Evolutionary conservation across 306 rosid species (phyloP).

Genomic region (Coriaria nepalensis): DNA sequence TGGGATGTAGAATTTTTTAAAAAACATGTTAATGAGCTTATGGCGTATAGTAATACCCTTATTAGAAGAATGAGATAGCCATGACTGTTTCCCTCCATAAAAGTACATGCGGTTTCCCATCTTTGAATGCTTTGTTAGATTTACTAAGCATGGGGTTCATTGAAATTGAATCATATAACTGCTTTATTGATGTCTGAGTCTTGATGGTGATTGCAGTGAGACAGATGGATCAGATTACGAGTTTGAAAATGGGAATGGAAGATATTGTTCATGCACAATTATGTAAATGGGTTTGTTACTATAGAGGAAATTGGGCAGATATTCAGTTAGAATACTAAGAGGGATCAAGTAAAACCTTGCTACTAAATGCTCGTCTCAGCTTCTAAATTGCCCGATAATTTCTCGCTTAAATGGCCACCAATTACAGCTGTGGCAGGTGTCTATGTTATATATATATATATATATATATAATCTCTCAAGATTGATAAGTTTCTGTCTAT

Average conservation of each 20-base stretch:
- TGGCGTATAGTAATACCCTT: too few species aligned
- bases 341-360: conserved; percentile 14
- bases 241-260: conserved; percentile 61
- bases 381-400: not conserved
- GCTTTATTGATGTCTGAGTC: conserved; percentile 24
- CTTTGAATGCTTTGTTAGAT: not conserved
- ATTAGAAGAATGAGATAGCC: too few species aligned
- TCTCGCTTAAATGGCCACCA: too few species aligned
- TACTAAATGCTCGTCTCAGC: conserved; percentile 9
- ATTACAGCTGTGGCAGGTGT: too few species aligned
- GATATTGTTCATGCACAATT: conserved; percentile 67
- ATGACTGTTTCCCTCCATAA: too few species aligned
- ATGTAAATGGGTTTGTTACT: conserved; percentile 44
- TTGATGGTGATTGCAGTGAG: conserved; percentile 54
- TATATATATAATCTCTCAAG: too few species aligned
- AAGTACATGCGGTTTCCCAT: too few species aligned
- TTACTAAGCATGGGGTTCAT: too few species aligned
- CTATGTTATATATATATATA: too few species aligned
- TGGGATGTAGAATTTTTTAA: too few species aligned
- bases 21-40: too few species aligned
- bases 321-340: conserved; percentile 4
- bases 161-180: not conserved
- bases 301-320: conserved; percentile 20
- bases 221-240: conserved; percentile 74
- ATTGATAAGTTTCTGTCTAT: too few species aligned